Evolutionary conservation across 2,329 filamentous ascomycete species (phyloP).

Genomic region (Neurospora sp.): DNA sequence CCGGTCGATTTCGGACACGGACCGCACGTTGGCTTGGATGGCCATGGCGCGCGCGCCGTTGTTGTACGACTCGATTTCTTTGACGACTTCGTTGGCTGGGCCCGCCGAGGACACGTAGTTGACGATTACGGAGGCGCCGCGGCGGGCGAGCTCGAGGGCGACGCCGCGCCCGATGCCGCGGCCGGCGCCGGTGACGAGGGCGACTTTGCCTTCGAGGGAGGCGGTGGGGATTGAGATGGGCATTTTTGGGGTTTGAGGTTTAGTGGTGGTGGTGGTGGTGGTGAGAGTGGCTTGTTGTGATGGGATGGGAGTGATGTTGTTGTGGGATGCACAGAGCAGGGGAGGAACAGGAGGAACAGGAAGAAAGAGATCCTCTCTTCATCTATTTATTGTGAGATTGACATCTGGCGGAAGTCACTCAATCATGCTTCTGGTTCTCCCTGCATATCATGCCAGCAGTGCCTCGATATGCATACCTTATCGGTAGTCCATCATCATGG

Average conservation of each 20-base stretch:
- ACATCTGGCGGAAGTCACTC: neutral
- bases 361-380: neutral
- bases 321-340: neutral
- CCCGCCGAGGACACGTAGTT: slow-evolving; percentile 52
- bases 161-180: slow-evolving; percentile 59
- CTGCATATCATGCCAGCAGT: neutral
- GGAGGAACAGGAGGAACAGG: neutral
- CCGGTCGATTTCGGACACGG: slow-evolving; percentile 45
- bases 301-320: neutral
- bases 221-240: slow-evolving; percentile 23
- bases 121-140: slow-evolving; percentile 54
- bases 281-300: neutral
- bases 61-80: slow-evolving; percentile 34
- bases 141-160: slow-evolving; percentile 55
- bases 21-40: slow-evolving; percentile 55
- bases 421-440: neutral
- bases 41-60: slow-evolving; percentile 48
- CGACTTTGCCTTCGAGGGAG: slow-evolving; percentile 38
- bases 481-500: neutral
- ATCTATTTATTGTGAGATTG: neutral
- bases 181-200: slow-evolving; percentile 54
- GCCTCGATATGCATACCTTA: neutral
- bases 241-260: slow-evolving; percentile 10
- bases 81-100: slow-evolving; percentile 47
- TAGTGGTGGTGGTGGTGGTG: neutral